Conservation (phyloP, 2,329 filamentous ascomycete species). For the Verticillium nonalfalfae region DNA sequence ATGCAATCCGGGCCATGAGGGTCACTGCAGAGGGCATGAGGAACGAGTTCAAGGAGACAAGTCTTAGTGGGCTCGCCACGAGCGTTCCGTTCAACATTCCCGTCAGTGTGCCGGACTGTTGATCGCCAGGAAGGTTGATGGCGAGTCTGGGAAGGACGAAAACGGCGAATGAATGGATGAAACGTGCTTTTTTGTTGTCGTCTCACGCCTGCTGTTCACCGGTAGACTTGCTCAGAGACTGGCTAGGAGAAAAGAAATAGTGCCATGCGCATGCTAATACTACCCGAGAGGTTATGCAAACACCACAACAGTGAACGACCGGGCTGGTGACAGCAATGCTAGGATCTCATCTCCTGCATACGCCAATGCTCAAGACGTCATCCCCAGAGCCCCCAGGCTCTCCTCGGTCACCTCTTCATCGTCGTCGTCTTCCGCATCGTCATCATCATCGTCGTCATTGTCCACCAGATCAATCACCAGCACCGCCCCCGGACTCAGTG, state of each 20-base stretch:
- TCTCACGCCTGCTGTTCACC: no score
- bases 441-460: conserved; percentile 9
- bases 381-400: conserved; percentile 3
- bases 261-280: no score
- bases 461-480: conserved; percentile 15
- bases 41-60: conserved; percentile 48
- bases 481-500: conserved; percentile 12
- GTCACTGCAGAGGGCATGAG: conserved; percentile 44
- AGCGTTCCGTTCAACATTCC: conserved; percentile 43
- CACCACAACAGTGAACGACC: no score
- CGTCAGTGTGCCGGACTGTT: conserved; percentile 46
- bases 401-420: conserved; percentile 9
- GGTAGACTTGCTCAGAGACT: no score
- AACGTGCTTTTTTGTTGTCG: no score
- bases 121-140: conserved; percentile 3
- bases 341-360: neutral
- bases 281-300: no score
- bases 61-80: conserved; percentile 41
- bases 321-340: no score
- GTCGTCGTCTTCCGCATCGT: conserved; percentile 5
- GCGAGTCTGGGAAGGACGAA: no score
- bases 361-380: neutral
- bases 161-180: no score
- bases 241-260: no score
- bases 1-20: conserved; percentile 44